Evolutionary conservation across 2,329 filamentous ascomycete genomes (phyloP).

Genomic region (Penicillium hesseltinei): DNA sequence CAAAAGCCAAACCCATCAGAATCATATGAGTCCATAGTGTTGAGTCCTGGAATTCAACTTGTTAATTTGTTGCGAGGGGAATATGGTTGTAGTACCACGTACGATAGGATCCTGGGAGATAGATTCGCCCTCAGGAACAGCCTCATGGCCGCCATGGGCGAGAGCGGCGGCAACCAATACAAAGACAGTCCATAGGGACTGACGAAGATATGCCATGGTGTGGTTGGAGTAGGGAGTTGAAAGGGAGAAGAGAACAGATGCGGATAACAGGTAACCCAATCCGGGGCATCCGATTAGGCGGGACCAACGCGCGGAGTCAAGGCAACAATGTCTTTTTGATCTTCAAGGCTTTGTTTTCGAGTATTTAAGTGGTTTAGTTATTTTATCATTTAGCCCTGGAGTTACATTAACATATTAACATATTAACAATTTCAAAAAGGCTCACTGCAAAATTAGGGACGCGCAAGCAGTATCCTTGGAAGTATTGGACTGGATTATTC

Average conservation of each 20-base stretch:
- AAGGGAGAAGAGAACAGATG: slow-evolving; percentile 12
- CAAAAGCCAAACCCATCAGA: slow-evolving; percentile 81
- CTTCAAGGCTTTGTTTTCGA: not conserved
- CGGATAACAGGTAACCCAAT: slow-evolving; percentile 17
- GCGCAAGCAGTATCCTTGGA: not conserved
- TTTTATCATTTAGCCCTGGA: not conserved
- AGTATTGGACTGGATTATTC: slow-evolving; percentile 15
- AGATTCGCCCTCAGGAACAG: slow-evolving; percentile 66
- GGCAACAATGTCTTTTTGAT: not conserved
- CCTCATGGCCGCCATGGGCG: slow-evolving; percentile 55
- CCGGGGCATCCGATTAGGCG: slow-evolving; percentile 23
- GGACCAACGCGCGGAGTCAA: not conserved
- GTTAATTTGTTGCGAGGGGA: slow-evolving; percentile 1
- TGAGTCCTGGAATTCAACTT: slow-evolving; percentile 57
- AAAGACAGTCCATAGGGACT: slow-evolving; percentile 26
- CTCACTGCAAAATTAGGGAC: not conserved
- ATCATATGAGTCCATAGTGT: slow-evolving; percentile 94
- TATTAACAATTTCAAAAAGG: not conserved
- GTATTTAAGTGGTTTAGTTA: not conserved
- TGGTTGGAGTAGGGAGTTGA: not conserved
- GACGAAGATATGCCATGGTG: slow-evolving; percentile 19
- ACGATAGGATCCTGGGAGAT: slow-evolving; percentile 73
- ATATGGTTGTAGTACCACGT: slow-evolving; percentile 35
- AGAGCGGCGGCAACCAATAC: slow-evolving; percentile 29
- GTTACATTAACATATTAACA: too few species aligned